These are phyloP conservation scores for Zoysia japonica DNA, from an alignment of 176 grass and related monocot genomes.

Conservation along the genomic window DNA sequence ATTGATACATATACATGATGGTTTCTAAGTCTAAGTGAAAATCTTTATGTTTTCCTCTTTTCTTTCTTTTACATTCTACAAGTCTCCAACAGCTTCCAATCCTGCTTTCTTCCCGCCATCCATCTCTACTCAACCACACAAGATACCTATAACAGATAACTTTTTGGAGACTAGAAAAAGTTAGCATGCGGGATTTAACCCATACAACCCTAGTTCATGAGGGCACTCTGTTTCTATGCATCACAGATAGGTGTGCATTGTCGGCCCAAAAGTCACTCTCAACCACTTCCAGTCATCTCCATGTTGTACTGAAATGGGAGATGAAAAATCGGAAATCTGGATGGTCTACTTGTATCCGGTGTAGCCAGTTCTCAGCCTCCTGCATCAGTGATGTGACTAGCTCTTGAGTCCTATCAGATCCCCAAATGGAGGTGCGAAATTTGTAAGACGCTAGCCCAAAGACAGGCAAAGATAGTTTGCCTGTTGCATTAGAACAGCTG, in stretches of 20 bases:
- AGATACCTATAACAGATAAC: slow-evolving; percentile 38
- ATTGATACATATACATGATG: neutral
- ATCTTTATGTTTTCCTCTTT: neutral
- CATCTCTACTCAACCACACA: slow-evolving; percentile 28
- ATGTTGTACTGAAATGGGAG: slow-evolving; percentile 43
- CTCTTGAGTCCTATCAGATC: slow-evolving; percentile 45
- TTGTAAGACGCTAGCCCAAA: slow-evolving; percentile 91
- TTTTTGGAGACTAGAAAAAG: slow-evolving; percentile 30
- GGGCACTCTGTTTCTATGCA: slow-evolving; percentile 27
- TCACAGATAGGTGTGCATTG: neutral
- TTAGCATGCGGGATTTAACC: slow-evolving; percentile 27
- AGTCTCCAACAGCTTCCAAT: slow-evolving; percentile 34
- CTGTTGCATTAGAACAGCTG: neutral
- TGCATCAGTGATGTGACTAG: slow-evolving; percentile 57
- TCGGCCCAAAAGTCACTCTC: neutral
- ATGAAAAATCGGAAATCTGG: slow-evolving; percentile 82
- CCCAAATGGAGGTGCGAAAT: slow-evolving; percentile 68
- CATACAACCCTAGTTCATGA: slow-evolving; percentile 37
- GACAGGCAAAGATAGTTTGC: slow-evolving; percentile 53
- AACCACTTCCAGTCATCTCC: slow-evolving; percentile 80
- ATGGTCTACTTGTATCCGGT: slow-evolving; percentile 64
- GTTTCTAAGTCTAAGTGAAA: neutral
- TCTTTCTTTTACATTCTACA: slow-evolving; percentile 37
- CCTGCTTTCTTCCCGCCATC: neutral
- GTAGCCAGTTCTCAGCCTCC: slow-evolving; percentile 75